Base-by-base conservation (phyloP, 1,284 basidiomycete genomes). In the Pseudozyma flocculosa region DNA sequence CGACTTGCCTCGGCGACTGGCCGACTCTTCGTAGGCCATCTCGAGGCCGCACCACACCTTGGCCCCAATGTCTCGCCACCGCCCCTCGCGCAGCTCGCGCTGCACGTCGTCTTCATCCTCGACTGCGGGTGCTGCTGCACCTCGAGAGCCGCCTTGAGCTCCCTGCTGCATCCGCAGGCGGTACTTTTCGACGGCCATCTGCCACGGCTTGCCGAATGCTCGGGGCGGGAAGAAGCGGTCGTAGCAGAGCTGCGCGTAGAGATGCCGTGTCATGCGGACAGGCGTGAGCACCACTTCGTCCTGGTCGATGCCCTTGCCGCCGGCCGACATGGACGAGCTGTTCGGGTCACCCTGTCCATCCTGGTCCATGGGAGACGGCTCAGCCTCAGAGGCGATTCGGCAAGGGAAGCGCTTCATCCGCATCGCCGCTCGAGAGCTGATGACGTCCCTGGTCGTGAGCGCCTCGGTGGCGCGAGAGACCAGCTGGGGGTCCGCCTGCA, bases 201-300 rank as follows among this genome's bases (percentile, higher is more conserved):
- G 68, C 73, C 73, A 75, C 2, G 45, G 43, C n/a, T 43, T 39
- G 1, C 92, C 90, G 72, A 96, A 97, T 21, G 89, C 81, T 71
- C 89, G 90, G 0, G 93, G 92, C 2, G 94, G 88, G 73, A 88
- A 88, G 78, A 95, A 97, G 55, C 87, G 88, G 78, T 97, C 93
- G 14, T 91, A 88, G 29, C 87, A 79, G 14, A 97, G 81, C 71
- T 96, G 93, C 1, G 93, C 94, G 78, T 95, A 97, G 21, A 75
- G 57, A 18, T 69, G 58, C 19, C 69, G 58, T 2, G 73, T 71
- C 52, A 72, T 53, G 2, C 56, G 38, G 4, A 76, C 54, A 2
- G 49, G 49, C 2, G 56, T 42, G 15, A 72, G 45, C 0, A 61
- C 49, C 10, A 61, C 37, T 1, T 47, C 40, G 15, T 41, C 17